Base-by-base conservation (phyloP, 257 asterid genomes). In the Ilex asprella region DNA sequence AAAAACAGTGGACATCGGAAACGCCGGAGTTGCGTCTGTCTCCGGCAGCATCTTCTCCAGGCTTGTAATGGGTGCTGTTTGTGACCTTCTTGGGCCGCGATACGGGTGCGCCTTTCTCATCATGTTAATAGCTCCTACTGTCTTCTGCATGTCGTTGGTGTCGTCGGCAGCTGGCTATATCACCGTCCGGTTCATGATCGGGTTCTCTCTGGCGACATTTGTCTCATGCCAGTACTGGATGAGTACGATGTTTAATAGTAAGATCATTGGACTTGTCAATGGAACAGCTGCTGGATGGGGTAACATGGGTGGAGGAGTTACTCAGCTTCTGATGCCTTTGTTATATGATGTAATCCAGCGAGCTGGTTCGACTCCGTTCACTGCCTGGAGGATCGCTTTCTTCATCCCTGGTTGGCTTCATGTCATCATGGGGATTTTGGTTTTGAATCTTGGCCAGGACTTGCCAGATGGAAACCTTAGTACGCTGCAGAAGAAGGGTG, bases 211-310 rank as follows among this genome's bases (percentile, higher is more conserved):
- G 31, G 94, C 94, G 0, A 86, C 94, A 0, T 83, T 86, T 35
- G 94, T 82, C n/a, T 82, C 89, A 9, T 82, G 88, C 74, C 86
- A 77, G 56, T 77, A 56, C 59, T 84, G 92, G 89, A 84, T 80
- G 80, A 85, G 83, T 39, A 76, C 80, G 0, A 82, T 85, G 87
- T 85, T 82, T 39, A 80, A 76, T 11, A 67, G 80, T 29, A 69
- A 77, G 67, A 83, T 83, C 21, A 75, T 86, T 0, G 90, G 94
- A 1, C 53, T 67, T 0, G 94, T 76, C 9, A 86, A 83, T 8
- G 90, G 90, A 1, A 76, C 82, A 0, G 94, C 92, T 0, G 94
- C 88, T 0, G 94, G 90, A 0, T 86, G 94, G 90, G 92, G 90
- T 13, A 79, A 86, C 43, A 86, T 81, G 90, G 94, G 90, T 1